These are phyloP conservation scores for Aphanomyces euteiches DNA, from an alignment of 352 stramenopile species.

Conservation along the genomic window DNA sequence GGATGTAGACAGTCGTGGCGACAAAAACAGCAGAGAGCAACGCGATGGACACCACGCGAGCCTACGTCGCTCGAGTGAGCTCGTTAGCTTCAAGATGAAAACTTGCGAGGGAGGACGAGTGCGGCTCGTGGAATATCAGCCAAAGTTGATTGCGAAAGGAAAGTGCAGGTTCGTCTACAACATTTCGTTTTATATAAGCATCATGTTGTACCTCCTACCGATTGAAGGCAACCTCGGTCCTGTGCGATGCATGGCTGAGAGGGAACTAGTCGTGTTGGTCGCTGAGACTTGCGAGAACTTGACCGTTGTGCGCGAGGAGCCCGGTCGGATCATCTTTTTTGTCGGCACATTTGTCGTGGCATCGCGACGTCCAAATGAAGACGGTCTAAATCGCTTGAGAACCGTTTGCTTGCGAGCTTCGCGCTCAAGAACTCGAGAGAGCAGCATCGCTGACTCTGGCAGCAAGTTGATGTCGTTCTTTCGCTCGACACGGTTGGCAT, in stretches of 20 bases:
- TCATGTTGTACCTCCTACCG: too few species aligned
- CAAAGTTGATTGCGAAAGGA: conserved; percentile 35
- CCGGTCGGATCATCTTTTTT: background rate
- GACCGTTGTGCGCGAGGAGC: background rate
- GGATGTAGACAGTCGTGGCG: conserved; percentile 64
- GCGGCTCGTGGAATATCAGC: conserved; percentile 64
- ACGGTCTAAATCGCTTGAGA: conserved; percentile 16
- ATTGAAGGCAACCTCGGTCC: too few species aligned
- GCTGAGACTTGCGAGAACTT: background rate
- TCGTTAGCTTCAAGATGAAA: background rate
- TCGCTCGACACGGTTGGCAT: background rate
- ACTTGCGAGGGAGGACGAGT: conserved; percentile 44
- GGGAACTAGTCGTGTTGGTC: too few species aligned
- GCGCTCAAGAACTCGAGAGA: conserved; percentile 21
- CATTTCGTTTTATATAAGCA: too few species aligned
- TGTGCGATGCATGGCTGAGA: too few species aligned
- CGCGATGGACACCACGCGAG: conserved; percentile 62
- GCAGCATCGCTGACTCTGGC: conserved; percentile 21
- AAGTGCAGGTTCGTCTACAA: too few species aligned
- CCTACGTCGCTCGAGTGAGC: background rate
- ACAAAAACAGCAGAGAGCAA: conserved; percentile 59
- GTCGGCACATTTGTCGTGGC: background rate
- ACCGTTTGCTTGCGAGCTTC: conserved; percentile 21
- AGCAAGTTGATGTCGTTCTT: conserved; percentile 5
- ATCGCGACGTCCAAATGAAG: background rate